phyloP scores from a whole-genome alignment of 768 basidiomycete species.

The Mycena galericulata region DNA sequence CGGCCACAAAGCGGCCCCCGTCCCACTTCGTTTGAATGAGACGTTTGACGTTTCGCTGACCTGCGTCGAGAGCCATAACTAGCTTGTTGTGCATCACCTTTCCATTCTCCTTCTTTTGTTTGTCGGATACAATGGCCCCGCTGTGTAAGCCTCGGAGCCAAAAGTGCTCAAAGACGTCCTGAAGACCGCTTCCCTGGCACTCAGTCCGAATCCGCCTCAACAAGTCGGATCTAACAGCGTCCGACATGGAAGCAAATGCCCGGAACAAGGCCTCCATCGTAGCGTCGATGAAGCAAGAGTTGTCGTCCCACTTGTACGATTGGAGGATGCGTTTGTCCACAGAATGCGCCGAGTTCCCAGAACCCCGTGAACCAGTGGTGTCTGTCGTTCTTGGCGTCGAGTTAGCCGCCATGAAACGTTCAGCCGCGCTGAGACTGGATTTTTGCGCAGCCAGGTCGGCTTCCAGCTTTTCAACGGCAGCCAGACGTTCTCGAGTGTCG shows the following conservation, averaged over 20 bases:
- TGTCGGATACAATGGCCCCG: background rate
- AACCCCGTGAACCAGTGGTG: background rate
- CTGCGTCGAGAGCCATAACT: background rate
- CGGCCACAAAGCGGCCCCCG: background rate
- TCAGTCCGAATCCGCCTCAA: background rate
- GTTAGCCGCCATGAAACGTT: background rate
- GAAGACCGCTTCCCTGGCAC: background rate
- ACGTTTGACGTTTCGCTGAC: background rate
- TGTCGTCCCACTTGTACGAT: background rate
- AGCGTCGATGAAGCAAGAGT: background rate
- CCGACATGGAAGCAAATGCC: background rate
- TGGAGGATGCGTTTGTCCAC: background rate
- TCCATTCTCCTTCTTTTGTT: background rate
- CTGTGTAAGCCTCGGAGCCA: conserved; percentile 4
- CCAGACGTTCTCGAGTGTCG: conserved; percentile 17
- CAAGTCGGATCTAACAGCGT: background rate
- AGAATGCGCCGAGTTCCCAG: no score
- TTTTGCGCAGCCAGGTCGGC: background rate
- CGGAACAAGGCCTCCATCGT: background rate
- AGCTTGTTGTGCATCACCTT: background rate
- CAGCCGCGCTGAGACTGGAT: background rate
- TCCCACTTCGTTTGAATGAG: conserved; percentile 2
- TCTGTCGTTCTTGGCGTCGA: background rate
- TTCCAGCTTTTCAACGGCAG: background rate
- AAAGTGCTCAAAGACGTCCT: background rate